Evolutionary conservation across 768 basidiomycete genomes (phyloP).

Genomic region (Lenzites betulinus): DNA sequence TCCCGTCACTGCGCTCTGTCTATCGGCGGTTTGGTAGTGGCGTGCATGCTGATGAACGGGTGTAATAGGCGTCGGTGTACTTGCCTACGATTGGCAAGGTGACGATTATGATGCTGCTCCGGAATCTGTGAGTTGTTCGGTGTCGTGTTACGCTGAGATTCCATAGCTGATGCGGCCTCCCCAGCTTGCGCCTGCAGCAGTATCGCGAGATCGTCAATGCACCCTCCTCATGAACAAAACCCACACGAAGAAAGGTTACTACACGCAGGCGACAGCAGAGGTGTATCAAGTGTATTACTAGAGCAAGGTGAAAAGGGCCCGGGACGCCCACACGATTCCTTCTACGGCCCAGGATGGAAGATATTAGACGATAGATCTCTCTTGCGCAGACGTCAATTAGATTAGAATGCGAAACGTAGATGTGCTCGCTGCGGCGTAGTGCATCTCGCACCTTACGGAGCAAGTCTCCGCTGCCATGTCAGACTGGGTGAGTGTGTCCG

Average conservation of each 20-base stretch:
- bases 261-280: background rate
- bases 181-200: conserved; percentile 57
- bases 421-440: too few relatives aligned
- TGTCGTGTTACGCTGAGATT: background rate
- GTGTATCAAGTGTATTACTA: conserved; percentile 2
- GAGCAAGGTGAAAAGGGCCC: background rate
- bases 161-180: background rate
- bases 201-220: conserved; percentile 40
- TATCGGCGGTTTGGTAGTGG: background rate
- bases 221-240: conserved; percentile 1
- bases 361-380: too few relatives aligned
- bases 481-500: too few relatives aligned
- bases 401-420: too few relatives aligned
- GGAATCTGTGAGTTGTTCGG: conserved; percentile 73
- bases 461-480: too few relatives aligned
- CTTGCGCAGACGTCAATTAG: too few relatives aligned
- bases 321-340: too few relatives aligned
- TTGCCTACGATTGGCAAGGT: conserved; percentile 97
- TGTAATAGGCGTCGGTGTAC: conserved; percentile 82
- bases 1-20: background rate
- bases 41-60: background rate
- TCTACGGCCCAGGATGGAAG: too few relatives aligned
- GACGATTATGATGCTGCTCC: conserved; percentile 95
- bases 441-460: too few relatives aligned
- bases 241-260: background rate